Evolutionary conservation across 2,329 filamentous ascomycete genomes (phyloP).

Genomic region (Diaporthe eres): DNA sequence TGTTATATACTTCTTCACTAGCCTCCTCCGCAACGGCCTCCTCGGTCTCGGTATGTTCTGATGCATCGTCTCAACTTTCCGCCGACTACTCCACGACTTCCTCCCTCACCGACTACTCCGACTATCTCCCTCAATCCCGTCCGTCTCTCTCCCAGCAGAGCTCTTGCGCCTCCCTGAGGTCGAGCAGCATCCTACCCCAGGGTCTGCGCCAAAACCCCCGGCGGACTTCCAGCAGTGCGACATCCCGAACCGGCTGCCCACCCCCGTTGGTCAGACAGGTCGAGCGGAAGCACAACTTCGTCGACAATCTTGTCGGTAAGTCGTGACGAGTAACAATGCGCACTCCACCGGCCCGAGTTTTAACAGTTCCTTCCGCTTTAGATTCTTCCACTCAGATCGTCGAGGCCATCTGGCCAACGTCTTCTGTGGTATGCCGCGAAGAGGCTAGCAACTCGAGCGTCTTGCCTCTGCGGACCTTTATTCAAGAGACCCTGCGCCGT

Average conservation of each 20-base stretch:
- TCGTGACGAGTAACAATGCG: conserved; percentile 46
- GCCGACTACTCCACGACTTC: conserved; percentile 75
- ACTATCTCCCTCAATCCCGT: conserved; percentile 57
- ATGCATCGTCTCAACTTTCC: conserved; percentile 78
- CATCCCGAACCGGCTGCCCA: conserved; percentile 72
- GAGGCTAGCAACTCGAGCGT: conserved; percentile 83
- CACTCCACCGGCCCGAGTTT: conserved; percentile 41
- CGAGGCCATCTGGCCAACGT: conserved; percentile 95
- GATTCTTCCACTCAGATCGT: conserved; percentile 98
- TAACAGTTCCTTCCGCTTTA: conserved; percentile 59
- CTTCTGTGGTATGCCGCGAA: conserved; percentile 82
- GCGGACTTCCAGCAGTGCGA: conserved; percentile 67
- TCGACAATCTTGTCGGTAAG: conserved; percentile 98
- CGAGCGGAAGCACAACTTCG: conserved; percentile 94
- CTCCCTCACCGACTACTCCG: conserved; percentile 64
- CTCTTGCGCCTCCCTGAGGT: conserved; percentile 53
- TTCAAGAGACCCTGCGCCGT: conserved; percentile 94
- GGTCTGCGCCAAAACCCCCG: conserved; percentile 77
- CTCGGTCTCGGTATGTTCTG: conserved; percentile 83
- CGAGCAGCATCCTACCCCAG: conserved; percentile 60
- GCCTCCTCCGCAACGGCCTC: conserved; percentile 83
- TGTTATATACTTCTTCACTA: conserved; percentile 78
- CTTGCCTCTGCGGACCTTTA: conserved; percentile 92
- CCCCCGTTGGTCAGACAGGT: conserved; percentile 86
- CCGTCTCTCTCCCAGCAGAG: conserved; percentile 50